Evolutionary conservation across 768 basidiomycete species (phyloP).

Genomic region (Chiua virens): DNA sequence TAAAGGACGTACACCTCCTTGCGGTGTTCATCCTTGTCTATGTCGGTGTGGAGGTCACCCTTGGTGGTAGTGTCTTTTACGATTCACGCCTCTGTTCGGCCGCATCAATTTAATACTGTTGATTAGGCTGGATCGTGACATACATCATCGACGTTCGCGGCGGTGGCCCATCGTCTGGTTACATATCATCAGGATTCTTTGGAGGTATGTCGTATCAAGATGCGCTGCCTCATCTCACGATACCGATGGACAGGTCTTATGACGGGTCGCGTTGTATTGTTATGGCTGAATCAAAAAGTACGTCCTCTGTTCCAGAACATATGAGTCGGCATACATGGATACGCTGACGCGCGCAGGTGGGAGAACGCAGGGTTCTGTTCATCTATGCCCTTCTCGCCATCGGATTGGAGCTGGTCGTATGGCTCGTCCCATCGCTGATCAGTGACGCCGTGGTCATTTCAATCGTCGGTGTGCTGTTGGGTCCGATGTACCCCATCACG

Average conservation of each 20-base stretch:
- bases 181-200: constrained; percentile 56
- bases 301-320: not conserved
- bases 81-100: not conserved
- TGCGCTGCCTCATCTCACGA: not conserved
- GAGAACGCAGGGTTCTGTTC: constrained; percentile 53
- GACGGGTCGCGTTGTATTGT: constrained; percentile 51
- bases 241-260: constrained; percentile 46
- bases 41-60: constrained; percentile 64
- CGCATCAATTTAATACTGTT: not conserved
- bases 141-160: constrained; percentile 46
- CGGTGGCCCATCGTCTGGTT: constrained; percentile 47
- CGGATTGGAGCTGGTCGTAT: constrained; percentile 55
- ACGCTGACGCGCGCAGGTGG: constrained; percentile 35
- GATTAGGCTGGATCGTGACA: constrained; percentile 69
- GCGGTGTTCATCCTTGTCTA: constrained; percentile 67
- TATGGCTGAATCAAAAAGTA: constrained; percentile 58
- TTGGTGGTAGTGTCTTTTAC: constrained; percentile 35
- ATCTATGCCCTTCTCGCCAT: constrained; percentile 54
- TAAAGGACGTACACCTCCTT: constrained; percentile 57
- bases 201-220: constrained; percentile 40
- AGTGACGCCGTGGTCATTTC: constrained; percentile 56
- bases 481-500: constrained; percentile 53
- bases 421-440: constrained; percentile 55
- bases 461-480: constrained; percentile 54
- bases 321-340: too few species aligned